Base-by-base conservation (phyloP, 2,329 filamentous ascomycete species). In the Aspergillus quadricinctus region DNA sequence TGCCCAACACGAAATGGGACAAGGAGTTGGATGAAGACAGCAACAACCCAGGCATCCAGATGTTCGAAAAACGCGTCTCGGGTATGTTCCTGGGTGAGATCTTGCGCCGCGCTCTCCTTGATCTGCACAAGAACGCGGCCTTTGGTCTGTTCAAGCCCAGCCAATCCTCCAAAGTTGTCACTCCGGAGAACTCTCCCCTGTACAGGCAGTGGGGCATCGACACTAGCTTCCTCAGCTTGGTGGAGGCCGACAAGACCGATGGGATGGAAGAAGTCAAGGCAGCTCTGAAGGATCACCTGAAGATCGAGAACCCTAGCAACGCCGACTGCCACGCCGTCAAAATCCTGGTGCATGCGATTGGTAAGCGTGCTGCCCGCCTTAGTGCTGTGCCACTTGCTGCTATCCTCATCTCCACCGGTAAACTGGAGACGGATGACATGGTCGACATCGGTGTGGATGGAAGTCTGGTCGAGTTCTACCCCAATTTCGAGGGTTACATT, bases 51-150 rank as follows among this genome's bases (percentile, higher is more conserved):
- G 94, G 94, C 27, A 86, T 96, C 59, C 94, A 99, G 72, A 96
- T 97, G 90, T 99, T 97, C 70, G 94, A 99, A 79, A 99, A 99
- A 82, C 89, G 93, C 49, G 88, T 99, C 17, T 96, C 92, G 0
- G 94, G 94, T 72, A 97, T 99, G 93, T 99, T 97, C 78, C 76
- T 99, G 50, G 94, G 94, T 54, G 94, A 99, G 74, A 92, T 97
- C 61, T 82, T 97, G 54, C 88, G 94, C 54, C 82, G 90, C 48
- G 86, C 87, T 17, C 78, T 97, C 23, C 73, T 94, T 51, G 81
- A 85, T 56, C 82, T 97, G 71, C 78, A 92, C 67, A 82, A 88
- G 65, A 82, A 90, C 64, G 80, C 86, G 28, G 72, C 81, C 1
- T 77, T 88, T 6, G 80, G 86, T 2, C 81, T 97, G 37, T 95